Conservation (phyloP, 2,329 filamentous ascomycete genomes). For the Colletotrichum gloeosporioides region DNA sequence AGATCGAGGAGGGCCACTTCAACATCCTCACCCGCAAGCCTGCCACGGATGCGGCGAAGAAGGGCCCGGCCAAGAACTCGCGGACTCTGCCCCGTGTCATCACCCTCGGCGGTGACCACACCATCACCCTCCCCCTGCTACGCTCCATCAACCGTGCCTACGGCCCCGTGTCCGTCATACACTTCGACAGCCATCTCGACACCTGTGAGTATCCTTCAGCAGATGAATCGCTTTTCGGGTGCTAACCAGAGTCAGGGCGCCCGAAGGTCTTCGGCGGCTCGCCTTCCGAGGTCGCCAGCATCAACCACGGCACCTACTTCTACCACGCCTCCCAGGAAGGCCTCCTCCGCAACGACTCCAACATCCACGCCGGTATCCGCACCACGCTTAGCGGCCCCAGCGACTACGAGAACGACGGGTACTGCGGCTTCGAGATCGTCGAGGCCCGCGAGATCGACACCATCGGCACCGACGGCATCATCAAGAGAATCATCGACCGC, state of each 20-base stretch:
- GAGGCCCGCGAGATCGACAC: constrained; percentile 67
- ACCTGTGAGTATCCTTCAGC: constrained; percentile 55
- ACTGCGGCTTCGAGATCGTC: constrained; percentile 83
- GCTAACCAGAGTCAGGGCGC: constrained; percentile 63
- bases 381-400: constrained; percentile 80
- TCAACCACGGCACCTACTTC: constrained; percentile 92
- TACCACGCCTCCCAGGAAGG: constrained; percentile 83
- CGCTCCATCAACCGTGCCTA: constrained; percentile 66
- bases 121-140: constrained; percentile 65
- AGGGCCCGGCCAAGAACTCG: constrained; percentile 72
- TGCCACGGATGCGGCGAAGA: constrained; percentile 69
- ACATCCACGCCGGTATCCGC: constrained; percentile 87
- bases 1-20: constrained; percentile 87
- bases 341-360: constrained; percentile 79
- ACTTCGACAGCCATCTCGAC: constrained; percentile 70
- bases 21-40: constrained; percentile 74
- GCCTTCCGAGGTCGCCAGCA: constrained; percentile 74
- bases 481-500: constrained; percentile 76
- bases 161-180: constrained; percentile 65
- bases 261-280: constrained; percentile 88
- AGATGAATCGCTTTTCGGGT: constrained; percentile 13
- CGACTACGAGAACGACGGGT: constrained; percentile 86
- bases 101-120: constrained; percentile 72
- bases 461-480: constrained; percentile 70
- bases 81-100: constrained; percentile 83